Evolutionary conservation across 2,329 filamentous ascomycete genomes (phyloP).

Genomic region (Chaetomium olivaceum): DNA sequence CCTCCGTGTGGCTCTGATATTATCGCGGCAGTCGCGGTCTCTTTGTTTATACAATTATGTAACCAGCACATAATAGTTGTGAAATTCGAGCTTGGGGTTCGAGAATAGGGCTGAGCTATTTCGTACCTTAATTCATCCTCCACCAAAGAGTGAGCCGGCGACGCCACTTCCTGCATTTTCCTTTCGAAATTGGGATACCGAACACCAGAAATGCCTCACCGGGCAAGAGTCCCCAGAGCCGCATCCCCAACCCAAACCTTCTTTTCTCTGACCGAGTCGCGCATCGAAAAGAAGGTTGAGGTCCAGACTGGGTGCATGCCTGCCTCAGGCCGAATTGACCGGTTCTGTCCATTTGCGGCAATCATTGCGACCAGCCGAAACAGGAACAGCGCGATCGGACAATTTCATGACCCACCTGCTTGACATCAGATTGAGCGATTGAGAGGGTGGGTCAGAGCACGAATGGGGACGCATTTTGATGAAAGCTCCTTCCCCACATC

Average conservation of each 20-base stretch:
- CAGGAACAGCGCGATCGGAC: conserved; percentile 9
- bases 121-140: neutral
- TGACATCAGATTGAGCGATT: neutral
- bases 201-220: neutral
- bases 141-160: neutral
- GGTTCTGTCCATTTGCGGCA: conserved; percentile 27
- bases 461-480: neutral
- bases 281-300: neutral
- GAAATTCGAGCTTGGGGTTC: neutral
- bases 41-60: too few species aligned
- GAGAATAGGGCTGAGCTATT: conserved; percentile 9
- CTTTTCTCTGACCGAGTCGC: neutral
- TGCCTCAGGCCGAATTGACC: neutral
- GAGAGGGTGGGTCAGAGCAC: neutral
- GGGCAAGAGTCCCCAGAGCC: neutral
- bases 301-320: neutral
- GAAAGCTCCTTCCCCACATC: neutral
- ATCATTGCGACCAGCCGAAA: conserved; percentile 28
- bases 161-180: neutral
- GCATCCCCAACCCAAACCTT: neutral
- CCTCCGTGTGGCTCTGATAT: neutral
- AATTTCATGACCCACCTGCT: neutral
- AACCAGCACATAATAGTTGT: neutral
- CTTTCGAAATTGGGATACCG: neutral
- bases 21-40: neutral